phyloP scores from a whole-genome alignment of 441 rosid genomes.

The Croton setiger region DNA sequence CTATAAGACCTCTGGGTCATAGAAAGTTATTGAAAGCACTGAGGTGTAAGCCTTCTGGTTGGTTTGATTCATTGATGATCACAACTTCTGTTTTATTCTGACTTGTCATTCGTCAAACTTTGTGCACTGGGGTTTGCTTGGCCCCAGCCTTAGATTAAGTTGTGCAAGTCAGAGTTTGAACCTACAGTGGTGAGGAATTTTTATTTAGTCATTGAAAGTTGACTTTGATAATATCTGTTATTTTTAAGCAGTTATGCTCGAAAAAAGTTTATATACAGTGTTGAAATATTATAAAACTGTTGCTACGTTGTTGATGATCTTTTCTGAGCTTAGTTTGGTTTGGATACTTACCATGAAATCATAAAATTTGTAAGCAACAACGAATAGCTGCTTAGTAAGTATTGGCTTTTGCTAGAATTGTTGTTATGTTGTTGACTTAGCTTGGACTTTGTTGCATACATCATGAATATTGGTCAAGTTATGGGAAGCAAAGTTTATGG shows the following conservation, averaged over 20 bases:
- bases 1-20: neutral
- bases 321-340: neutral
- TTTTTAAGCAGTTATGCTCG: neutral
- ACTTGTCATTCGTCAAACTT: neutral
- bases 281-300: neutral
- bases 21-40: neutral
- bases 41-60: neutral
- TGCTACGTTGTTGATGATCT: too few species aligned
- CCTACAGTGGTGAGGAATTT: neutral
- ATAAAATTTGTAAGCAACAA: neutral
- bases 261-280: neutral
- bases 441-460: constrained; percentile 4
- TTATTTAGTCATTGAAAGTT: neutral
- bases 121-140: neutral
- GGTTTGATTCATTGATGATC: neutral
- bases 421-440: neutral
- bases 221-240: neutral
- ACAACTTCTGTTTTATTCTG: neutral
- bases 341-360: neutral
- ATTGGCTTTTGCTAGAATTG: neutral
- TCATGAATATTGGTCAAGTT: neutral
- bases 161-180: neutral
- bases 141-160: neutral
- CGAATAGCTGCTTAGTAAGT: constrained; percentile 1
- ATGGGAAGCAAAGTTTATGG: neutral